phyloP scores from a whole-genome alignment of 192 early-diverging fungal species.

The Rhizophagus clarus region DNA sequence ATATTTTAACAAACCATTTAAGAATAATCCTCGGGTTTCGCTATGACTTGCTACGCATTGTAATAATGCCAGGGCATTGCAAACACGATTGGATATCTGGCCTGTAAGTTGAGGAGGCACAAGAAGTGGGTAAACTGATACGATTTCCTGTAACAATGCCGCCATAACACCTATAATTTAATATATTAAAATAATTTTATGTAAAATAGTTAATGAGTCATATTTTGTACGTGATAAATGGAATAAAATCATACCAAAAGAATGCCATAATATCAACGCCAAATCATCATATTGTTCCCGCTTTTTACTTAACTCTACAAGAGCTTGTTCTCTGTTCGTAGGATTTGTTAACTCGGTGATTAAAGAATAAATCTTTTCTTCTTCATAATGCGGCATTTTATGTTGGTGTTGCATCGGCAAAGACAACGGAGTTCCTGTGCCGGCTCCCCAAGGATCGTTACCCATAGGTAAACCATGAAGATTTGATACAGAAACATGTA shows the following conservation, averaged over 20 bases:
- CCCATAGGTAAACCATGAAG: conserved; percentile 20
- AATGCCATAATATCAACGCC: conserved; percentile 97
- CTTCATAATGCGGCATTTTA: conserved; percentile 53
- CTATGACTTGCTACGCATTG: conserved; percentile 96
- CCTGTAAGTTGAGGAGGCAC: conserved; percentile 85
- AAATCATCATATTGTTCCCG: conserved; percentile 95
- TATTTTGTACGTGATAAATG: not conserved
- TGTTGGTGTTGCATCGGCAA: conserved; percentile 48
- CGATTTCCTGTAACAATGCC: conserved; percentile 93
- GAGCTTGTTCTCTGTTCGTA: conserved; percentile 79
- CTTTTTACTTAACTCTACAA: conserved; percentile 92
- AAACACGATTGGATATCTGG: conserved; percentile 91
- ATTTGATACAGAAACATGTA: conserved; percentile 31
- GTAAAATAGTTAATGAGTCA: too few relatives aligned
- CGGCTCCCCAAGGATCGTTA: conserved; percentile 26
- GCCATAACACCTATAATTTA: conserved; percentile 81
- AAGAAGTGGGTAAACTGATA: conserved; percentile 91
- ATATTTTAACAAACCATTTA: conserved; percentile 61
- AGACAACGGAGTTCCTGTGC: conserved; percentile 33
- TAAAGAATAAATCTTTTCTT: conserved; percentile 87
- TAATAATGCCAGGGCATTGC: conserved; percentile 92
- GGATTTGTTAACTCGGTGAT: conserved; percentile 86
- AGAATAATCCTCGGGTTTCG: conserved; percentile 83
- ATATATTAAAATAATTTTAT: not conserved
- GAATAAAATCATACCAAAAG: conserved; percentile 66